Base-by-base conservation (phyloP, 306 rosid genomes). In the Casuarina cunninghamiana region DNA sequence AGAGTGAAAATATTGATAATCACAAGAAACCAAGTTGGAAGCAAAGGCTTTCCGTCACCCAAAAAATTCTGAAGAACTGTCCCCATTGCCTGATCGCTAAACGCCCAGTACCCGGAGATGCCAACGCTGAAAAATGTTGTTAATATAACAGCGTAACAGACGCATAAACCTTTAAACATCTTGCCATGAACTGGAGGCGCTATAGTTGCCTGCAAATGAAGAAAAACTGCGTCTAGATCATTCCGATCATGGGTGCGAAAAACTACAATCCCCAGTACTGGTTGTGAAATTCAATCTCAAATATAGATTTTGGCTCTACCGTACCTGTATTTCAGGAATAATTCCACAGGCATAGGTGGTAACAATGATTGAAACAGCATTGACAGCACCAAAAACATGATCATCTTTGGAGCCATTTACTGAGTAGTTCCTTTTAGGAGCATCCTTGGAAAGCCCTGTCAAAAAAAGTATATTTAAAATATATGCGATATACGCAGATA, bases 51-150 rank as follows among this genome's bases (percentile, higher is more conserved):
- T 1, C 49, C 49, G 63, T 2, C 78, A 3, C 75, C 74, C 83
- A 91, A 73, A 46, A 90, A 91, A 80, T 89, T 93, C 3, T 66
- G 4, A 69, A 91, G 80, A 85, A 93, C 1, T 7, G 94, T 82
- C 65, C 79, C 82, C 84, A 35, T 39, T 3, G 96, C 73, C 21
- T 81, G 69, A 81, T 91, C 89, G 8, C 98, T 97, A 82, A 91
- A 93, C 17, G 91, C 89, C 97, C 98, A 93, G 85, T 93, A 93
- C 10, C 93, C 98, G 45, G 98, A 89, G 5, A 91, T 86, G 39
- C 86, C 93, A 9, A 90, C 91, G 50, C 86, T 86, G 55, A 84
- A 91, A 65, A 66, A 93, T 10, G 90, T 88, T 5, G 77, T 26
- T 10, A 51, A 81, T 82, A 91, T 79, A 15, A 93, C 96, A 21